A percentile compares a stretch with the other conserved stretches of the same genome.
phyloP scores from a whole-genome alignment of 306 rosid species.

The Inga leiocalycina region DNA sequence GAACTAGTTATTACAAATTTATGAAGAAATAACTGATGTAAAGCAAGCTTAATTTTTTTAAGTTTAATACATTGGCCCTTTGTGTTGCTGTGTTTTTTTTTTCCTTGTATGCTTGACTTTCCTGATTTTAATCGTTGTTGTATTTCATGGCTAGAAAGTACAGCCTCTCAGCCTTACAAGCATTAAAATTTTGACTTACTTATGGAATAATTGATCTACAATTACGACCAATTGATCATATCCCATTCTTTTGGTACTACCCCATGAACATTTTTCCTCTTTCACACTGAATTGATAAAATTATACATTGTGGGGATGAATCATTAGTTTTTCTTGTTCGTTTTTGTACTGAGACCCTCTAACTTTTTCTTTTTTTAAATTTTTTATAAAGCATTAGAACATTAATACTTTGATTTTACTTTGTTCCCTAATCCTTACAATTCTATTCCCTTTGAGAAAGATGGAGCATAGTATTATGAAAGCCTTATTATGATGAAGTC shows the following conservation, averaged over 20 bases:
- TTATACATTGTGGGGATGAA: slow-evolving; percentile 9
- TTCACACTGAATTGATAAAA: background rate
- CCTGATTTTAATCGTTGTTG: background rate
- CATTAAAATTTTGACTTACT: background rate
- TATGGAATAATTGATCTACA: background rate
- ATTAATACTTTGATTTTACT: slow-evolving; percentile 9
- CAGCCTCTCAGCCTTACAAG: background rate
- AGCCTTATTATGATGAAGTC: background rate
- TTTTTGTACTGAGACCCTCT: background rate
- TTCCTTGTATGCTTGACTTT: background rate
- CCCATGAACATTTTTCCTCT: background rate
- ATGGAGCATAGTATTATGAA: slow-evolving; percentile 5
- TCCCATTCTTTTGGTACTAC: background rate
- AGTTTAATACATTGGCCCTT: background rate
- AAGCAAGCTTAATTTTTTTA: background rate
- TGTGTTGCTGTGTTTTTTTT: background rate
- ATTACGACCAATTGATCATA: slow-evolving; percentile 3
- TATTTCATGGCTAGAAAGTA: background rate
- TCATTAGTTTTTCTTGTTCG: slow-evolving; percentile 5
- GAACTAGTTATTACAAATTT: background rate
- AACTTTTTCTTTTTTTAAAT: background rate
- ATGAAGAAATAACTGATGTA: background rate
- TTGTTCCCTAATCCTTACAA: background rate
- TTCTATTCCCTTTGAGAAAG: background rate
- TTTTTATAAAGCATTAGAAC: background rate